Percentiles rank a stretch among this genome's conserved stretches.
Conservation (phyloP, 2,329 filamentous ascomycete species). For the Colletotrichum coccodes region DNA sequence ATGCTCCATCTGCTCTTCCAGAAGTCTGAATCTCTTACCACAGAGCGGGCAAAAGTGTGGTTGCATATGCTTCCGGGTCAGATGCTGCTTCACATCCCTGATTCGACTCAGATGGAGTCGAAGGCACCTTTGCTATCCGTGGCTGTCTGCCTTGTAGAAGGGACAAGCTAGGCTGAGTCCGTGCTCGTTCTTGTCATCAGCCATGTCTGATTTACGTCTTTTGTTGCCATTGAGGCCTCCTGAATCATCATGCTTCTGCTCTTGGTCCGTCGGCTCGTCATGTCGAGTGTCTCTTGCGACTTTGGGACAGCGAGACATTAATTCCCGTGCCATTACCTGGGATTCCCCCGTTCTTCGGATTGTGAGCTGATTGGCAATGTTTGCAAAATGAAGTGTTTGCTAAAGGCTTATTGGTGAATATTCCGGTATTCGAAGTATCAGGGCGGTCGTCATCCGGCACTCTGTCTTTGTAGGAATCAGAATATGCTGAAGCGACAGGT, state of each 20-base stretch:
- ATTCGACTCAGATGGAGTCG: not conserved
- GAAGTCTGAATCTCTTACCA: not conserved
- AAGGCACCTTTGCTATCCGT: not conserved
- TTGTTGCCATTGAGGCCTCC: not conserved
- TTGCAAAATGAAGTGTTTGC: not conserved
- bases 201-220: not conserved
- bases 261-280: not conserved
- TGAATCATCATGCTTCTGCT: not conserved
- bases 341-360: not conserved
- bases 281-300: not conserved
- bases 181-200: not conserved
- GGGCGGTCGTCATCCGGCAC: not conserved
- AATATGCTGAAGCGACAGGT: not conserved
- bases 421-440: not conserved
- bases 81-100: slow-evolving; percentile 16
- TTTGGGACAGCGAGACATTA: not conserved
- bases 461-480: not conserved
- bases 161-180: not conserved
- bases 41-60: not conserved
- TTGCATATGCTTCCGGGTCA: not conserved
- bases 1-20: not conserved
- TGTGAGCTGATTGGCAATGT: not conserved
- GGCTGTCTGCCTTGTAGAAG: not conserved
- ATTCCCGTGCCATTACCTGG: not conserved
- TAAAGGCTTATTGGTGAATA: not conserved